Evolutionary conservation across 305 asterid species (phyloP), one percentile per base, ranked within the genome.

Genomic region (Fraxinus latifolia): DNA sequence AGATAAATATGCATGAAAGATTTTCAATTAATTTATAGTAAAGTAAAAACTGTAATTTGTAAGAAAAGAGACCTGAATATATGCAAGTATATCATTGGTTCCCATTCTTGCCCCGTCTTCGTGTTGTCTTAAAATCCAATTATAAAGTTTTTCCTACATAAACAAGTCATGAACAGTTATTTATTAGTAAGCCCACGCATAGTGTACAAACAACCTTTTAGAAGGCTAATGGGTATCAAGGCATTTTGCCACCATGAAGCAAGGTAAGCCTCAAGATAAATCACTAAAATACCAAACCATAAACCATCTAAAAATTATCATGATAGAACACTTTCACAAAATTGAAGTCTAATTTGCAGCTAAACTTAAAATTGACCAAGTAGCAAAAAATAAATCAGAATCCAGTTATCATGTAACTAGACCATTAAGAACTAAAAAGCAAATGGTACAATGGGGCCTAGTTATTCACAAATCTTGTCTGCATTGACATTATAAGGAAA

Each of bases 41-140:
- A 21, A 60, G 1, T 5, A 21, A 7, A 58, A 60, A 21, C 7
- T 21, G 31, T 1, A 19, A 19, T 60, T 60, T 60, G 29, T 60
- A 19, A 60, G 33, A 21, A 39, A 75, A 50, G 60, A 50, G 60
- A 50, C 78, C 78, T 74, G 78, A 29, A 74, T 4, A 21, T 74
- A 74, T n/a, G 58, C 78, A 4, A 34, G 44, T 17, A 74, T 74
- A 39, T 74, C 58, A 37, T 12, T 37, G 55, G 78, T 19, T 14
- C 29, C 23, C 58, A 74, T 32, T 74, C 53, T 74, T 36, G 78
- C 44, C 47, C 34, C 78, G 23, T 37, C 78, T 74, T 74, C 78
- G 2, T 74, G 78, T 74, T 74, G 55, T 37, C 78, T 74, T 47
- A 37, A 11, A 34, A 74, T 74, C 78, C 78, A 74, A 74, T 34